Evolutionary conservation across 106 monocot species (phyloP), one percentile per base, ranked within the genome.

Genomic region (Dendrobium catenatum): DNA sequence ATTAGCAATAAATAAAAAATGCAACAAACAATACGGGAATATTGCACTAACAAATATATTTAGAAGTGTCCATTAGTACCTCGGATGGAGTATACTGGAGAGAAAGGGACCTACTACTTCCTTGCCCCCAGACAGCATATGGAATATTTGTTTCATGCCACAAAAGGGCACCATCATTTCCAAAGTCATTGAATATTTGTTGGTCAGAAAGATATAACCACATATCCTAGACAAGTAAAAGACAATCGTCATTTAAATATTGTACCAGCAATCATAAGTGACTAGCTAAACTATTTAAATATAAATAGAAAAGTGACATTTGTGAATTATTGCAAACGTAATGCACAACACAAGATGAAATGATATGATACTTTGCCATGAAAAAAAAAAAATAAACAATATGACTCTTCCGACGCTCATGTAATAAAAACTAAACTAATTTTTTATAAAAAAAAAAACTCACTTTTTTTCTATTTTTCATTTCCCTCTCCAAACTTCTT

Each of bases 131-230:
- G 79, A 88, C 84, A 77, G 90, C 97, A 93, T 94, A 98, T 68
- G 97, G 94, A 79, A 98, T 76, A 80, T 88, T 93, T 43, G 94
- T n/a, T 84, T 98, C 97, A 78, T 98, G 97, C 97, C 97, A 98
- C 73, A 94, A 85, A 80, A 98, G 92, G 29, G 97, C 90, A 73
- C 88, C 84, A 33, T 94, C 94, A 82, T 94, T 88, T 55, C 88
- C 80, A 33, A 98, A 98, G 58, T 94, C 94, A 70, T 84, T 98
- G 84, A 98, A 98, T 41, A 83, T 93, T 27, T 92, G 94, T 44
- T 89, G 78, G 24, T 94, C 97, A 37, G 97, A 92, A 29, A 94
- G 80, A 91, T 94, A 98, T 6, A 98, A 51, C 97, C 97, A 98
- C 94, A 94, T 94, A 54, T 98, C 97, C 97, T 98, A 84, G 66